These are phyloP conservation scores for Trypanosoma scelopori DNA, from an alignment of 208 protist genomes.

Conservation along the genomic window DNA sequence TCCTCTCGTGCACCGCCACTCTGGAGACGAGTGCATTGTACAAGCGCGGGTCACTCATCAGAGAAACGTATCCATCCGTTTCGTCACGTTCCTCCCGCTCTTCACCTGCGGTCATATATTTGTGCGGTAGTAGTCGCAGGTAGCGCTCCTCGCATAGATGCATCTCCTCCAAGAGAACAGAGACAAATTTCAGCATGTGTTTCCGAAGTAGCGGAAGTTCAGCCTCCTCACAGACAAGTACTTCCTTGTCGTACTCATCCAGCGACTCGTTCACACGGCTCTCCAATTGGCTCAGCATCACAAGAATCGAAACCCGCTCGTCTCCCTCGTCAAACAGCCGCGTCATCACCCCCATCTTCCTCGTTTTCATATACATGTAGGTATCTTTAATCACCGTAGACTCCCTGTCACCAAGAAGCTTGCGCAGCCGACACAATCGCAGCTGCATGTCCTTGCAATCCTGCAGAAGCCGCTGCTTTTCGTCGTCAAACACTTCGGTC, in stretches of 20 bases:
- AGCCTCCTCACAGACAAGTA: conserved; percentile 43
- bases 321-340: conserved; percentile 82
- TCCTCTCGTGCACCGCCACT: background rate
- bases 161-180: conserved; percentile 86
- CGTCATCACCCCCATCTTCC: conserved; percentile 70
- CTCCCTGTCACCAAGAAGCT: conserved; percentile 68
- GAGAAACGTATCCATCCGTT: conserved; percentile 78
- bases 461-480: conserved; percentile 61
- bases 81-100: conserved; percentile 70
- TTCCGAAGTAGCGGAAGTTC: conserved; percentile 29
- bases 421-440: conserved; percentile 80
- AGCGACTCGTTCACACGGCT: conserved; percentile 81
- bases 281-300: conserved; percentile 83
- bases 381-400: conserved; percentile 61
- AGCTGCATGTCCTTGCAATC: conserved; percentile 91
- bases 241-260: conserved; percentile 81
- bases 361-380: conserved; percentile 73
- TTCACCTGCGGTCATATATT: conserved; percentile 27
- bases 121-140: conserved; percentile 52
- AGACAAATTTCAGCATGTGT: conserved; percentile 49
- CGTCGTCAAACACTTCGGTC: conserved; percentile 41
- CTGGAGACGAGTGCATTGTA: conserved; percentile 70
- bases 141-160: conserved; percentile 79
- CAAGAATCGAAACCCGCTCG: conserved; percentile 69
- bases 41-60: conserved; percentile 71